Conservation (phyloP, 306 rosid genomes). For the Ormosia semicastrata region DNA sequence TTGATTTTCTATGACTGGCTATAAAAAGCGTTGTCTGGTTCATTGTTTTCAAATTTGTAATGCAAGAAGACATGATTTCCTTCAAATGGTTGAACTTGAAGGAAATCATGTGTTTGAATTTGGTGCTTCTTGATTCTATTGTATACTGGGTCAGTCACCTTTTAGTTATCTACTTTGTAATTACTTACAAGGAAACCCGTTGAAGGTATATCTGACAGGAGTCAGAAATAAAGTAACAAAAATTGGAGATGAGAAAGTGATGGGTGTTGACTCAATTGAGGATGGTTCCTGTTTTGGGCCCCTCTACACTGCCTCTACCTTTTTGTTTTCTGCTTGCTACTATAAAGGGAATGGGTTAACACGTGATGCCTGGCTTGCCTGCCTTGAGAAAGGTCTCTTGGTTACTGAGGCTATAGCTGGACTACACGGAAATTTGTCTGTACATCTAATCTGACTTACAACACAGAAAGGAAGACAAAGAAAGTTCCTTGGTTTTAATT, state of each 20-base stretch:
- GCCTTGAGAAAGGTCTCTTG: not conserved
- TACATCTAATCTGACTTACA: not conserved
- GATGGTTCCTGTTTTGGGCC: not conserved
- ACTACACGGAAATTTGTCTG: not conserved
- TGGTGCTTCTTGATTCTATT: not conserved
- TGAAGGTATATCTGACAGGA: too few species aligned
- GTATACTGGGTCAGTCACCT: not conserved
- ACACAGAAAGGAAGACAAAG: not conserved
- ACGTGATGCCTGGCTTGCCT: not conserved
- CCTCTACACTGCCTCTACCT: not conserved
- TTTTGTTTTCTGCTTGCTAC: not conserved
- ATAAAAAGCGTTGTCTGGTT: not conserved
- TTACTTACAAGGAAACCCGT: not conserved
- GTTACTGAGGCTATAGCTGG: not conserved
- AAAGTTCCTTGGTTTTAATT: not conserved
- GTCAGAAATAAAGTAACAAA: not conserved
- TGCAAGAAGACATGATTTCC: conserved; percentile 3
- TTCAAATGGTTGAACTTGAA: too few species aligned
- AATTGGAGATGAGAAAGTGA: not conserved
- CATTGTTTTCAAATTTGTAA: not conserved
- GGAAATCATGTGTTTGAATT: not conserved
- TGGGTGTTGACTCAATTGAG: not conserved
- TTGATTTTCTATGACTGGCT: not conserved
- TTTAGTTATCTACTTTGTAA: not conserved
- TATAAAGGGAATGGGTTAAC: not conserved